Evolutionary conservation across 257 asterid genomes (phyloP), one percentile per base, ranked within the genome.

Genomic region (Salvia miltiorrhiza): DNA sequence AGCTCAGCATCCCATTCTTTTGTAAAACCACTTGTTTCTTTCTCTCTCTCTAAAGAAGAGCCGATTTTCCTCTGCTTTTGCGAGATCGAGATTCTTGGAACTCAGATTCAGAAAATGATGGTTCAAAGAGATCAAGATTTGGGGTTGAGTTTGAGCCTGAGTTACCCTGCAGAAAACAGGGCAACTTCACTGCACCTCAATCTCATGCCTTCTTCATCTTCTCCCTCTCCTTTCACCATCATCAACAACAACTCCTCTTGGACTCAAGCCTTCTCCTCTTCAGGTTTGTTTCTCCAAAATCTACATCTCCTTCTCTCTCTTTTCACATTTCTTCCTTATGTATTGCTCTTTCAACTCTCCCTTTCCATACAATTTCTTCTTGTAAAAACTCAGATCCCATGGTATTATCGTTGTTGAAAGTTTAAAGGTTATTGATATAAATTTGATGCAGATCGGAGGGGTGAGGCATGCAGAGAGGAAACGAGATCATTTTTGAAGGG

Each of bases 401-500:
- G n/a, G n/a, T n/a, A n/a, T n/a, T n/a, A n/a, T n/a, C n/a, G 43
- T 37, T 37, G 3, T 32, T 10, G 23, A 19, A 21, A 40, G 43
- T 49, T 30, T 33, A n/a, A 17, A 9, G 24, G 28, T 40, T 14
- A 9, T 0, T 21, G 11, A 21, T 21, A 9, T 24, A 65, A 32
- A 24, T 14, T 12, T 5, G 19, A 50, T 78, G 73, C 81, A 83
- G 90, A 82, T 81, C 84, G 84, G 68, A 78, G 69, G 21, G 23
- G 33, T 0, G 77, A 71, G 39, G 45, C 55, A 59, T 71, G 75
- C 75, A 72, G 76, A 71, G 82, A 28, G 40, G 92, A 85, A 50
- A 83, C 88, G 24, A 79, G 80, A 69, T 68, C 89, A 21, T 81
- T 87, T 4, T 61, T 84, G 33, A 87, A 85, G 63, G 96, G 90